Conservation (phyloP, 2,329 filamentous ascomycete genomes). For the Lachnellula hyalina region DNA sequence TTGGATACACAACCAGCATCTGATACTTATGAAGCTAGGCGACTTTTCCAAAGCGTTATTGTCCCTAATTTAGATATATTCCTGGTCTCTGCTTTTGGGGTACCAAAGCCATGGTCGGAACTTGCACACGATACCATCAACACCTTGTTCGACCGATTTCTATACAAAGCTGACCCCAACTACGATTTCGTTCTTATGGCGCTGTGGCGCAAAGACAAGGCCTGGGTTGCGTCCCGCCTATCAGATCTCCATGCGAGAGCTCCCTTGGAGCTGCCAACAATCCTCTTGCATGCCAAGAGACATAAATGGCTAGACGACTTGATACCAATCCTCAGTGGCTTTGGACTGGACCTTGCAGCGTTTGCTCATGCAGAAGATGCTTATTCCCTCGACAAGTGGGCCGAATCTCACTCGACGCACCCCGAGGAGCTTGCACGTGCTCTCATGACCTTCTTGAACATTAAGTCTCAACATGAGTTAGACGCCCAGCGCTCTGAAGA, state of each 20-base stretch:
- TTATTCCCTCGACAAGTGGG: constrained; percentile 80
- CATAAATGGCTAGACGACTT: constrained; percentile 82
- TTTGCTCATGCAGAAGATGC: constrained; percentile 74
- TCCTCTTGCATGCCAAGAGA: constrained; percentile 74
- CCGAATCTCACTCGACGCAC: constrained; percentile 63
- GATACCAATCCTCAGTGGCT: constrained; percentile 58
- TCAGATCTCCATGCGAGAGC: constrained; percentile 69
- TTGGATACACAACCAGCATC: constrained; percentile 57
- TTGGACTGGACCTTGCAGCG: constrained; percentile 82
- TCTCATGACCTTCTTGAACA: constrained; percentile 73
- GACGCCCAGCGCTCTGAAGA: constrained; percentile 67
- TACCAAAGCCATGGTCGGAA: constrained; percentile 70
- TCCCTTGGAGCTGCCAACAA: constrained; percentile 60
- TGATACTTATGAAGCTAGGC: constrained; percentile 57
- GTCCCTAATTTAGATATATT: constrained; percentile 74
- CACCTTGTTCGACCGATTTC: constrained; percentile 76
- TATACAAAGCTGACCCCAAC: constrained; percentile 70
- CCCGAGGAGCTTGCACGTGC: constrained; percentile 63
- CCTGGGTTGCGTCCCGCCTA: constrained; percentile 78
- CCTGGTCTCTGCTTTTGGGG: constrained; percentile 70
- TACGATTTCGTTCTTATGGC: constrained; percentile 88
- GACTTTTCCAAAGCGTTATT: constrained; percentile 61
- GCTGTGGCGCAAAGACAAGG: constrained; percentile 83
- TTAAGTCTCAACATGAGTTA: constrained; percentile 79
- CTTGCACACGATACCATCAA: constrained; percentile 71